Percentiles rank a stretch among this genome's conserved stretches.
Evolutionary conservation across 495 filamentous ascomycete genomes (phyloP).

Genomic region (Aspergillus leporis): DNA sequence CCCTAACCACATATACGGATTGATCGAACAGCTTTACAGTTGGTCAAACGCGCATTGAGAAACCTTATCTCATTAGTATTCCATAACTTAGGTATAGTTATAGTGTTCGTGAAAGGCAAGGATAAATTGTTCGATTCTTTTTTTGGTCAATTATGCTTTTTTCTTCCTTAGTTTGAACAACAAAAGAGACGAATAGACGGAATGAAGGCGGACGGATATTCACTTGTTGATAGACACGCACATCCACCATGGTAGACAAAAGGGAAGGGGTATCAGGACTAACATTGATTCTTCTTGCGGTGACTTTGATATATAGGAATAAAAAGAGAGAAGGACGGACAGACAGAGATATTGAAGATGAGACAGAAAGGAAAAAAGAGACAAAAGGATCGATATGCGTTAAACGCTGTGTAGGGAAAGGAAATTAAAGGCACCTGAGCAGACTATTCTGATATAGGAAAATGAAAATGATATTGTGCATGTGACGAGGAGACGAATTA

Average conservation of each 20-base stretch:
- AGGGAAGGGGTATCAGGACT: constrained; percentile 17
- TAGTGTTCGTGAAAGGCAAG: too few species aligned
- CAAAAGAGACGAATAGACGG: not conserved
- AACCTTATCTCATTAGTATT: too few species aligned
- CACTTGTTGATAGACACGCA: not conserved
- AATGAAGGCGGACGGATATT: not conserved
- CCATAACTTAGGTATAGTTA: too few species aligned
- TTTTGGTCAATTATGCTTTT: not conserved
- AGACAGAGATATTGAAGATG: not conserved
- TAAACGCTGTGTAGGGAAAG: not conserved
- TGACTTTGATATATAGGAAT: constrained; percentile 7
- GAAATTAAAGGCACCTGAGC: not conserved
- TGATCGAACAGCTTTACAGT: too few species aligned
- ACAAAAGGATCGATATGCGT: constrained; percentile 1
- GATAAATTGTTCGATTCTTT: not conserved
- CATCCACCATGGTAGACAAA: not conserved
- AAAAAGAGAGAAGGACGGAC: not conserved
- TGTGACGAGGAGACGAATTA: not conserved
- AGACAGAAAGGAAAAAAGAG: not conserved
- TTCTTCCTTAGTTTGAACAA: not conserved
- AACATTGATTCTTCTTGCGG: constrained; percentile 3
- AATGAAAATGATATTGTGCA: not conserved
- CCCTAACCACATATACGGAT: too few species aligned
- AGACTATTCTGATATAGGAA: not conserved
- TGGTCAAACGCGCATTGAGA: too few species aligned